phyloP scores from a whole-genome alignment of 495 filamentous ascomycete species.

The Annulohypoxylon stygium region DNA sequence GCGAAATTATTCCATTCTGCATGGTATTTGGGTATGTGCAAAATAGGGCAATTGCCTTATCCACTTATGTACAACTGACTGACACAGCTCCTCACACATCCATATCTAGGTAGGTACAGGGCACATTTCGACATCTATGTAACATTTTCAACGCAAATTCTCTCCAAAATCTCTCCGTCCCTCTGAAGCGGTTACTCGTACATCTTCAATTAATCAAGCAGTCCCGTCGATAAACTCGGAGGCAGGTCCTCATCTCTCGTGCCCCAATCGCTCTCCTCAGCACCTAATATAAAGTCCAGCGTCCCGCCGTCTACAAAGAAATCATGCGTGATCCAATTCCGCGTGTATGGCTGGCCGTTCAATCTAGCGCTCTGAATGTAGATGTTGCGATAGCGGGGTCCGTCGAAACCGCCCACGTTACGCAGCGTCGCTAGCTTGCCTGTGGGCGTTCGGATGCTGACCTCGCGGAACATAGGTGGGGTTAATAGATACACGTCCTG shows the following conservation, averaged over 20 bases:
- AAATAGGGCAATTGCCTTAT: neutral
- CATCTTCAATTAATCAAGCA: constrained; percentile 27
- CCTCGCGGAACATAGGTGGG: constrained; percentile 72
- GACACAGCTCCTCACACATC: neutral
- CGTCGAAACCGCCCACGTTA: constrained; percentile 70
- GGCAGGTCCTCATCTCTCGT: constrained; percentile 73
- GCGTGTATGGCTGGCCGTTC: constrained; percentile 71
- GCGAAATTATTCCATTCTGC: neutral
- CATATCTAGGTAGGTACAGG: neutral
- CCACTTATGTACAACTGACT: neutral
- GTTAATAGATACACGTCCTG: constrained; percentile 81
- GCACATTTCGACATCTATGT: neutral
- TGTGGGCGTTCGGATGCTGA: constrained; percentile 69
- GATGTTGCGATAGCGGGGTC: constrained; percentile 65
- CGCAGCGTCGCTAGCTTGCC: constrained; percentile 71
- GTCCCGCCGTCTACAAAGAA: constrained; percentile 77
- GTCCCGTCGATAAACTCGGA: constrained; percentile 65
- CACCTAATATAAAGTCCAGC: constrained; percentile 73
- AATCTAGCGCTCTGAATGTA: constrained; percentile 77
- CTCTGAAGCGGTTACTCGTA: neutral
- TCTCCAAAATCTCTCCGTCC: no score
- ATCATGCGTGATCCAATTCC: constrained; percentile 79
- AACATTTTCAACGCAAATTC: neutral
- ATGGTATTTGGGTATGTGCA: neutral
- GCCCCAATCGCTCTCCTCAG: constrained; percentile 78